Conservation (phyloP, 306 rosid species). For the Cucurbita maxima region DNA sequence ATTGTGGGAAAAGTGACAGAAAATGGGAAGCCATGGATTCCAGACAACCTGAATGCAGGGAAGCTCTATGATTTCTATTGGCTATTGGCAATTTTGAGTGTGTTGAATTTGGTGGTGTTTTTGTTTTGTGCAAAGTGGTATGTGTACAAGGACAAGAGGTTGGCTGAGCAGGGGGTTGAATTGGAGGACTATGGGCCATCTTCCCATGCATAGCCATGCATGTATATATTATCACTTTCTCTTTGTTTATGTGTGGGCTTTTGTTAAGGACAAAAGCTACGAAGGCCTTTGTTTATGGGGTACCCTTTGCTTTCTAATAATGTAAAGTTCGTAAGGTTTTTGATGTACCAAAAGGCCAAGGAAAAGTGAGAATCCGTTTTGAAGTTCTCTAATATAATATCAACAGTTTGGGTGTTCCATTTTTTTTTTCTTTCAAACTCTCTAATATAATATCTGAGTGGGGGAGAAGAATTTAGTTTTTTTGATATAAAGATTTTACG, state of each 20-base stretch:
- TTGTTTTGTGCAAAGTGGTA: constrained; percentile 64
- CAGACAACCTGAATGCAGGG: constrained; percentile 59
- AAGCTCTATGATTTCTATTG: constrained; percentile 75
- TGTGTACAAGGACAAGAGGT: constrained; percentile 71
- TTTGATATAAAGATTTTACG: no score
- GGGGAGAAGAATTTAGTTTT: no score
- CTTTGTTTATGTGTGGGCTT: background rate
- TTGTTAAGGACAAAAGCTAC: background rate
- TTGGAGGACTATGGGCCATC: constrained; percentile 32
- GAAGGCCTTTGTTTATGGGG: background rate
- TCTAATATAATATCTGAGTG: no score
- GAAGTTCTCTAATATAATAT: background rate
- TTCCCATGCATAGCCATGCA: constrained; percentile 16
- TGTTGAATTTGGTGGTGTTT: constrained; percentile 37
- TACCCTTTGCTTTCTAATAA: background rate
- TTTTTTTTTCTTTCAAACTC: background rate
- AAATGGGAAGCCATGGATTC: constrained; percentile 50
- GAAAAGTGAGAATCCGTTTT: background rate
- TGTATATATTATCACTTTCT: background rate
- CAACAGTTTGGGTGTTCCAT: background rate
- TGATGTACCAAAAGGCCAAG: constrained; percentile 1
- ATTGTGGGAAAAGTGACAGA: constrained; percentile 51
- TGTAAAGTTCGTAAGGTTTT: constrained; percentile 6
- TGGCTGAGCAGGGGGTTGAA: constrained; percentile 47
- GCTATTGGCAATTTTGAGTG: constrained; percentile 62